Evolutionary conservation across 2,329 filamentous ascomycete genomes (phyloP), one percentile per base, ranked within the genome.

Genomic region (Paraphoma sp.): DNA sequence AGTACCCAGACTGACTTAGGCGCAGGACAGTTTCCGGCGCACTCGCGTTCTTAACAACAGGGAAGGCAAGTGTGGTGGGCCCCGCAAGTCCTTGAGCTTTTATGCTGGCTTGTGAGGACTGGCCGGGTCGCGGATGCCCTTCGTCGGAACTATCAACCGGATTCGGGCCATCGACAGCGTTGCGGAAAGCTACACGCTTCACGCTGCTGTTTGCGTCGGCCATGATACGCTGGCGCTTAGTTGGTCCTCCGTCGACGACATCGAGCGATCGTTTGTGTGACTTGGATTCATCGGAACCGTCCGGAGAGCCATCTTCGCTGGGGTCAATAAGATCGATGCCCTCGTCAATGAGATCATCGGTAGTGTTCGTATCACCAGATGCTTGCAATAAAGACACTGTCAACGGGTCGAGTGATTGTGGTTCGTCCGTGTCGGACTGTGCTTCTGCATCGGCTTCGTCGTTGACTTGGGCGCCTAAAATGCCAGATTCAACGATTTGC

Each of bases 31-130:
- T 90, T 56, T 81, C 82, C 5, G 86, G 83, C 64, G 91, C 86
- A 64, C 87, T 83, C 1, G 88, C 84, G 64, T 94, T 87, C 76
- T 96, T 96, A 18, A 94, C 90, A 11, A 93, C 85, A 1, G 89
- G 84, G 67, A 92, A 96, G 29, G 82, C 83, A 28, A 92, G 79
- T 18, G 80, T 82, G 3, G 59, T 81, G 68, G 62, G 77, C 73
- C 62, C 77, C 60, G 73, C 64, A 18, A 54, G 51, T 6, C 70
- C 71, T 47, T 72, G 76, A 16, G 76, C 70, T 64, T 76, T 80
- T 67, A 67, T 69, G 51, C 71, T 75, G 31, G 69, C 65, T 60
- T 83, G 80, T 4, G 78, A 80, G 4, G 67, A 69, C 56, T 67
- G 74, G 48, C 62, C 68, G 14, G 53, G 49, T 44, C 44, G 62